Evolutionary conservation across 1,139 yeast genomes (phyloP), one percentile per base, ranked within the genome.

Genomic region (Candida dubliniensis): DNA sequence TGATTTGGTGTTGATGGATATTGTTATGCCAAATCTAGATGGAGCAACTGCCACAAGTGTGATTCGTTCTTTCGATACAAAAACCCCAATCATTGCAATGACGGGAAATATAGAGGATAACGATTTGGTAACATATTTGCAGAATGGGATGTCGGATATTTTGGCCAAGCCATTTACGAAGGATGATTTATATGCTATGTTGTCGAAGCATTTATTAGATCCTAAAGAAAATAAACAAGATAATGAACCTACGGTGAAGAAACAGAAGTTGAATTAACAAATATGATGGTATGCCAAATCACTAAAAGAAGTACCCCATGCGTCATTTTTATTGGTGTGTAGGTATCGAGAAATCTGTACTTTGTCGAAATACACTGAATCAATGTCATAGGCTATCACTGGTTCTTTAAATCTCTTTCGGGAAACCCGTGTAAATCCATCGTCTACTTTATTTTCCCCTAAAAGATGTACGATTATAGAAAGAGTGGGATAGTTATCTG

Each of bases 1-100:
- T 59, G 96, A 90, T 61, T 69, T 90, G 47, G 95, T 91, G 1
- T 68, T 91, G 43, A 89, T 91, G 96, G 96, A 90, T 65, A 88
- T 87, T 43, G 95, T 91, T 23, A 87, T 91, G 93, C 97, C 97
- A 2, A 87, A 87, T 60, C 69, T 91, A 44, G 97, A 91, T 62
- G 98, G 98, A 38, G 95, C 96, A 7, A 84, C 95, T 1, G 96
- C 96, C 1, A 85, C 96, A 2, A 83, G 89, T 41, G 82, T 89
- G 36, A 89, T 91, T 47, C 74, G 97, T 52, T 81, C 86, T 14
- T 87, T 87, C 60, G 96, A 89, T 60, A 81, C 82, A 23, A 78
- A 77, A 47, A 88, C 96, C 0, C 97, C 97, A 5, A 87, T 91
- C 50, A 86, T 90, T 51, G 96, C 96, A 36, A 89, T 91, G 96